These are phyloP conservation scores for Wickerhamiella spandovensis DNA, from an alignment of 805 yeast species.

Conservation along the genomic window DNA sequence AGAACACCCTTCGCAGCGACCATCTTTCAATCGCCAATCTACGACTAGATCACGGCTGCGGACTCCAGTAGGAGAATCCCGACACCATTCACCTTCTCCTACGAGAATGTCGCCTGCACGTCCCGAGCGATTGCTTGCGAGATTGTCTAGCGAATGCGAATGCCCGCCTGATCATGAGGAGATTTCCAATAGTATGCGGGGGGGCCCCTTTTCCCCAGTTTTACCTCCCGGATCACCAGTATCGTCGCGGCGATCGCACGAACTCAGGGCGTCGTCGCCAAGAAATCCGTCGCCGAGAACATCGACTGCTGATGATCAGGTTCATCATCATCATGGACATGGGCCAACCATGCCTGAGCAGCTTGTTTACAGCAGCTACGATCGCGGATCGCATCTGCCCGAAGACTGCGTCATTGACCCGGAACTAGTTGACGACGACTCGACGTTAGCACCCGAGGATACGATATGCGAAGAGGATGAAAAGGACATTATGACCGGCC, in stretches of 20 bases:
- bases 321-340: no score
- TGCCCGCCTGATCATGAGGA: neutral
- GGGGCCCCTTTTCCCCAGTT: neutral
- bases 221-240: neutral
- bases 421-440: neutral
- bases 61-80: neutral
- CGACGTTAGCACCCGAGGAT: neutral
- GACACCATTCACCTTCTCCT: neutral
- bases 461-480: neutral
- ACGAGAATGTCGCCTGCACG: neutral
- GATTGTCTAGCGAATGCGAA: neutral
- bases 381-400: neutral
- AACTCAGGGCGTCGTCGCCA: neutral
- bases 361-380: neutral
- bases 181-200: neutral
- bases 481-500: constrained; percentile 9
- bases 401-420: neutral
- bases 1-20: neutral
- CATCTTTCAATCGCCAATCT: neutral
- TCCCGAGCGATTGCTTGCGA: neutral
- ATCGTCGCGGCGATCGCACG: neutral
- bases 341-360: neutral
- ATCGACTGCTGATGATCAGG: no score
- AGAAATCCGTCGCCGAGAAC: neutral
- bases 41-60: neutral